These are phyloP conservation scores for Solanum pimpinellifolium DNA, from an alignment of 257 asterid genomes.

Conservation along the genomic window DNA sequence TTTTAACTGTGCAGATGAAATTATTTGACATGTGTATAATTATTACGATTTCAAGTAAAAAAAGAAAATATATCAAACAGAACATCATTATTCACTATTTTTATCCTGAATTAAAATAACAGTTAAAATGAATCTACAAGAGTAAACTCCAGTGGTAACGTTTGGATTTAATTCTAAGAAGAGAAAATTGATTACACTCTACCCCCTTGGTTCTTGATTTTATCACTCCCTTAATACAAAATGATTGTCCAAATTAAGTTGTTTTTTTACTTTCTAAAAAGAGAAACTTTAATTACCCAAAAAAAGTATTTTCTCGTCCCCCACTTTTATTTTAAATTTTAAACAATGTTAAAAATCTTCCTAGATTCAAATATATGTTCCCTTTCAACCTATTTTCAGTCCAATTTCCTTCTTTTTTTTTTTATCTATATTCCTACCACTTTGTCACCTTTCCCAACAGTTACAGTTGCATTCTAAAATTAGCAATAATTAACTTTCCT, in stretches of 20 bases:
- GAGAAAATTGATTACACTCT: not conserved
- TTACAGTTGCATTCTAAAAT: not conserved
- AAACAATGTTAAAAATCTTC: not conserved
- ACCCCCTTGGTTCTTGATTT: not conserved
- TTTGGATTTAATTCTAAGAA: not conserved
- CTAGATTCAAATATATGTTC: not conserved
- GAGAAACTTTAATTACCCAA: not conserved
- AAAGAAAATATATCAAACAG: no score
- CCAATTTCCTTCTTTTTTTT: not conserved
- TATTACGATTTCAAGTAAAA: no score
- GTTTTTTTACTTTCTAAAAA: not conserved
- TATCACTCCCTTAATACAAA: not conserved
- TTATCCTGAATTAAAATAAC: not conserved
- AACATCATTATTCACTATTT: not conserved
- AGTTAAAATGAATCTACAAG: not conserved
- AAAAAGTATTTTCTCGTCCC: not conserved
- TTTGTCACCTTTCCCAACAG: not conserved
- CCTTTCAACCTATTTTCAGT: not conserved
- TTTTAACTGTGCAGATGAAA: no score
- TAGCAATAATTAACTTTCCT: not conserved
- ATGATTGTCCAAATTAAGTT: not conserved
- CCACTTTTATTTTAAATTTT: not conserved
- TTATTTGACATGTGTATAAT: no score
- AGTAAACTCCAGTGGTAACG: not conserved
- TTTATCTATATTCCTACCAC: not conserved